phyloP scores from a whole-genome alignment of 768 basidiomycete species.

The Hemileccinum impolitum region DNA sequence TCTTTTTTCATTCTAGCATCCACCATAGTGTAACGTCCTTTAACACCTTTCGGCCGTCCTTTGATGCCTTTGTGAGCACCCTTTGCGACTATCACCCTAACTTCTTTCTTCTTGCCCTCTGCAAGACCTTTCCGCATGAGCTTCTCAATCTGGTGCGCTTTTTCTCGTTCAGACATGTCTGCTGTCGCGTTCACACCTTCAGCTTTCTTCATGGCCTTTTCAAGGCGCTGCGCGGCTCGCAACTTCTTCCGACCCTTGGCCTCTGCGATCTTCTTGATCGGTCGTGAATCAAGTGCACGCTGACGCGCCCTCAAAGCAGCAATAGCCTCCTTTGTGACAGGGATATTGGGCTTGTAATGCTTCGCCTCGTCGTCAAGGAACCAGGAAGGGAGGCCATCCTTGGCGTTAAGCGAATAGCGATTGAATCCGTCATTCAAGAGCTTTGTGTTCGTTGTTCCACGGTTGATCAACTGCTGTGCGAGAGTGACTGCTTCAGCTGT shows the following conservation, averaged over 20 bases:
- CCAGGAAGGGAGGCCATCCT: constrained; percentile 92
- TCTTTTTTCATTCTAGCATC: constrained; percentile 94
- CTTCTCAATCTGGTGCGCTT: constrained; percentile 90
- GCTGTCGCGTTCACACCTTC: constrained; percentile 85
- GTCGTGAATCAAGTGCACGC: constrained; percentile 91
- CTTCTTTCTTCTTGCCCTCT: constrained; percentile 66
- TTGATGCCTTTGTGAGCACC: constrained; percentile 86
- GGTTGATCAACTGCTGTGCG: constrained; percentile 88
- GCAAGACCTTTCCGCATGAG: constrained; percentile 80
- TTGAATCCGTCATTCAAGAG: constrained; percentile 95
- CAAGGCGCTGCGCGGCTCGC: constrained; percentile 77
- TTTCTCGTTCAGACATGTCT: constrained; percentile 93
- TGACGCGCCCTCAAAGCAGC: constrained; percentile 82
- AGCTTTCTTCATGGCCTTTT: constrained; percentile 94
- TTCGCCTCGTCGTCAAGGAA: constrained; percentile 96
- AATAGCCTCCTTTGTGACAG: constrained; percentile 96
- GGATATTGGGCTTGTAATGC: constrained; percentile 90
- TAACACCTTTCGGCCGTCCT: constrained; percentile 93
- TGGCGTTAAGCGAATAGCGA: constrained; percentile 86
- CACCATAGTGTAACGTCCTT: constrained; percentile 93
- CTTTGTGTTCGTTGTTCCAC: constrained; percentile 81
- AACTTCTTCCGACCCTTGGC: constrained; percentile 97
- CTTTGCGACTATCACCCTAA: constrained; percentile 90
- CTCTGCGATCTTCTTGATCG: constrained; percentile 98
- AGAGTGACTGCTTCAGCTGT: constrained; percentile 90